phyloP scores from a whole-genome alignment of 768 basidiomycete species.

The Rhodotorula graminis region DNA sequence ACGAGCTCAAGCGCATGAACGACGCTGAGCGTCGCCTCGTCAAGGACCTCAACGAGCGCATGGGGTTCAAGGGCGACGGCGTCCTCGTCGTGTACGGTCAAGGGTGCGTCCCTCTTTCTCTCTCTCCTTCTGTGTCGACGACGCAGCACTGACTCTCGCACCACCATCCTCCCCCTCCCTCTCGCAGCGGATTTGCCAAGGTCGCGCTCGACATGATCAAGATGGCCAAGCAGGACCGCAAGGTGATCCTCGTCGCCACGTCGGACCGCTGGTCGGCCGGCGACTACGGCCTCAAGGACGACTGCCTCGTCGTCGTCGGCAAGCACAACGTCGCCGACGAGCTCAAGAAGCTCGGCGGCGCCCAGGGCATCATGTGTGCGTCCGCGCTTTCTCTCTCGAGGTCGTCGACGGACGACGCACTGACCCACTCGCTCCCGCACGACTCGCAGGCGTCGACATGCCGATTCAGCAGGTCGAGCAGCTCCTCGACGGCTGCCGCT shows the following conservation, averaged over 20 bases:
- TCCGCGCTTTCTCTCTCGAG: not conserved
- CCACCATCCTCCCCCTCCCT: not conserved
- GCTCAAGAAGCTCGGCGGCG: constrained; percentile 17
- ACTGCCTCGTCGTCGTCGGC: not conserved
- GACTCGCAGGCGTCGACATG: constrained; percentile 15
- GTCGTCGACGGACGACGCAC: not conserved
- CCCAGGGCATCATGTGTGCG: constrained; percentile 15
- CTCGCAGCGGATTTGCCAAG: constrained; percentile 10
- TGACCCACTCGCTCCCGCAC: not conserved
- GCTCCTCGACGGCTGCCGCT: constrained; percentile 22
- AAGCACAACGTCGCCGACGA: not conserved
- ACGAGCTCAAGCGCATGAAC: not conserved
- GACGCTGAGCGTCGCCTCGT: not conserved
- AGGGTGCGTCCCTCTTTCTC: constrained; percentile 13
- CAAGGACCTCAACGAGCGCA: constrained; percentile 12
- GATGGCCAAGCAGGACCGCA: not conserved
- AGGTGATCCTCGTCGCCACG: constrained; percentile 13
- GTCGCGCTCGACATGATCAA: constrained; percentile 16
- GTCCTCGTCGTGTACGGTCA: constrained; percentile 15
- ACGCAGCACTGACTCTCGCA: not conserved
- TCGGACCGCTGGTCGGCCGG: constrained; percentile 12
- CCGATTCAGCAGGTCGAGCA: constrained; percentile 7
- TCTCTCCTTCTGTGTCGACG: no score
- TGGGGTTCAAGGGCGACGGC: constrained; percentile 19
- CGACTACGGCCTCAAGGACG: constrained; percentile 11